Conservation (phyloP, 345 rosid species). For the Xanthoceras sorbifolium region DNA sequence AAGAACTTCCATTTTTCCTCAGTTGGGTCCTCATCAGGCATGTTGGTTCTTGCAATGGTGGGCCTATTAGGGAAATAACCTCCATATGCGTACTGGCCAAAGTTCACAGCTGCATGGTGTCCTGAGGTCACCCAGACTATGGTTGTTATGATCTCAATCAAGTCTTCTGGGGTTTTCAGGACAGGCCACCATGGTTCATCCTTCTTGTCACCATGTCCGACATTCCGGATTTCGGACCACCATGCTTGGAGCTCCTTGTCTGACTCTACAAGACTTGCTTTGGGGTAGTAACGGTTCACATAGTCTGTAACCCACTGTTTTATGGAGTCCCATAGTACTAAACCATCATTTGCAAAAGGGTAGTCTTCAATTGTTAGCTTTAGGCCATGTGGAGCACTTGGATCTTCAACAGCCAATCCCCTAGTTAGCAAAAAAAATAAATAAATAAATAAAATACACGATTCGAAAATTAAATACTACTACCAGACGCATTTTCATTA, state of each 20-base stretch:
- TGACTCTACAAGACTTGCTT: conserved; percentile 24
- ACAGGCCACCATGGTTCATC: conserved; percentile 58
- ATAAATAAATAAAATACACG: not conserved
- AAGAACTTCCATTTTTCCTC: conserved; percentile 40
- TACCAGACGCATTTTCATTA: not conserved
- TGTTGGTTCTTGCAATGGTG: conserved; percentile 40
- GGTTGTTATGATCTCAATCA: conserved; percentile 39
- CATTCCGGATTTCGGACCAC: conserved; percentile 54
- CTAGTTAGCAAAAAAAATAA: conserved; percentile 20
- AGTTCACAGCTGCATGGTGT: conserved; percentile 59
- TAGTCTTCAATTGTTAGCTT: conserved; percentile 55
- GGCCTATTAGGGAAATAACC: conserved; percentile 60
- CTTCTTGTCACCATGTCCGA: conserved; percentile 57
- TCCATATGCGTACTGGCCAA: conserved; percentile 49
- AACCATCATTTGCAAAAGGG: conserved; percentile 65
- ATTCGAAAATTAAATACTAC: too few relatives aligned
- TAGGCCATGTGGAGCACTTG: conserved; percentile 48
- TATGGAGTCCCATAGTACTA: conserved; percentile 46
- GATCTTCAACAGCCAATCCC: conserved; percentile 61
- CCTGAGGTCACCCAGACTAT: conserved; percentile 51
- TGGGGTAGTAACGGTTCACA: conserved; percentile 50
- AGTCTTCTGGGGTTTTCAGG: conserved; percentile 32
- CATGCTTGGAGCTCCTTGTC: conserved; percentile 61
- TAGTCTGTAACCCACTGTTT: conserved; percentile 48
- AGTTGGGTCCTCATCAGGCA: conserved; percentile 46